Conservation (phyloP, 2,329 filamentous ascomycete species). For the Hypomyces perniciosus region DNA sequence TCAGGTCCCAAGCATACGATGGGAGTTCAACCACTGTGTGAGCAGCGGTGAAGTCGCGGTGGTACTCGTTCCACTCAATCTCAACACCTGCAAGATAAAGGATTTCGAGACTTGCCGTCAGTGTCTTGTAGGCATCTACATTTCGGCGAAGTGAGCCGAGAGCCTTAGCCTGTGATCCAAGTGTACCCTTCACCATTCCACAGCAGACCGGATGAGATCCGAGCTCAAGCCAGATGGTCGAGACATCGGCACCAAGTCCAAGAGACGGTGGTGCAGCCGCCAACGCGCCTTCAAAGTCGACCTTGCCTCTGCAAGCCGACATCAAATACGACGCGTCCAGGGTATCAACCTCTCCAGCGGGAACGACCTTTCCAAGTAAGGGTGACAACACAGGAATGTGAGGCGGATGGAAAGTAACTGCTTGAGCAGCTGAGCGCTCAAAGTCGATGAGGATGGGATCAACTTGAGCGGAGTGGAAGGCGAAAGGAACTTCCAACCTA, state of each 20-base stretch:
- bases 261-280: not conserved
- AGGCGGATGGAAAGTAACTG: conserved; percentile 34
- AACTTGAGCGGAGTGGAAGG: conserved; percentile 49
- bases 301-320: not conserved
- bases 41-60: conserved; percentile 36
- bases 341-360: not conserved
- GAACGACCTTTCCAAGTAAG: conserved; percentile 35
- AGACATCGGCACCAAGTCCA: conserved; percentile 25
- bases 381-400: conserved; percentile 61
- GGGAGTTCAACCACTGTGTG: not conserved
- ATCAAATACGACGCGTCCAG: not conserved
- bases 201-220: conserved; percentile 60
- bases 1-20: conserved; percentile 31
- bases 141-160: not conserved
- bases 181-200: conserved; percentile 42
- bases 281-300: not conserved
- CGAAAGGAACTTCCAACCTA: conserved; percentile 44
- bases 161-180: not conserved
- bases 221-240: conserved; percentile 58
- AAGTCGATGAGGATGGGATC: conserved; percentile 54
- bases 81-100: conserved; percentile 45
- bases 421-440: conserved; percentile 34
- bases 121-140: not conserved
- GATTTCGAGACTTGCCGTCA: not conserved
- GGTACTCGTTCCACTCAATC: conserved; percentile 65